These are phyloP conservation scores for Pseudonitzschia pungens DNA, from an alignment of 108 stramenopile species.

Conservation along the genomic window DNA sequence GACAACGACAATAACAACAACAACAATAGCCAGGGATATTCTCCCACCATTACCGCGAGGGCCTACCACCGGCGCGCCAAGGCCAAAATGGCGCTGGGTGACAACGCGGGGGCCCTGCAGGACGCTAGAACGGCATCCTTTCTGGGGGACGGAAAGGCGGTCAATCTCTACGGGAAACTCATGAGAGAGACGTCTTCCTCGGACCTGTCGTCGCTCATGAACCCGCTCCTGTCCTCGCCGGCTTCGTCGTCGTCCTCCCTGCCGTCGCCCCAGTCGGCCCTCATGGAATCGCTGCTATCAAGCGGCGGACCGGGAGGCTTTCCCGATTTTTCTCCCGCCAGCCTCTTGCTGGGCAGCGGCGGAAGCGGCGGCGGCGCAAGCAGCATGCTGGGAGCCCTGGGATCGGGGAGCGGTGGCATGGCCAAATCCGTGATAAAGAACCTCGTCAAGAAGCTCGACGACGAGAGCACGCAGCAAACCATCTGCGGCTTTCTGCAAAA, in stretches of 20 bases:
- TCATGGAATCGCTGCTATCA: slow-evolving; percentile 38
- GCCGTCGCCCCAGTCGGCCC: slow-evolving; percentile 17
- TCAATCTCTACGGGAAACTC: slow-evolving; percentile 73
- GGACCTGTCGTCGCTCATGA: slow-evolving; percentile 15
- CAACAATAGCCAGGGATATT: not conserved
- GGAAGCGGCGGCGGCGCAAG: not conserved
- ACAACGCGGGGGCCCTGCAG: slow-evolving; percentile 59
- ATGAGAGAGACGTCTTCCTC: slow-evolving; percentile 45
- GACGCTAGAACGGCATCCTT: slow-evolving; percentile 80
- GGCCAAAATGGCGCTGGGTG: slow-evolving; percentile 64
- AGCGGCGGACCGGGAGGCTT: slow-evolving; percentile 2
- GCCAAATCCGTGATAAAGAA: slow-evolving; percentile 63
- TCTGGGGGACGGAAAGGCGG: slow-evolving; percentile 83
- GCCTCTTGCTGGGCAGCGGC: slow-evolving; percentile 37
- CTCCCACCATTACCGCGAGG: slow-evolving; percentile 62
- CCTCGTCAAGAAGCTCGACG: slow-evolving; percentile 64
- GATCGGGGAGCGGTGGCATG: slow-evolving; percentile 40
- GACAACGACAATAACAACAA: not conserved
- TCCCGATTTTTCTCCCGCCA: slow-evolving; percentile 30
- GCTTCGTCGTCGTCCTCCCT: slow-evolving; percentile 5
- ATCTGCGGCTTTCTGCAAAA: slow-evolving; percentile 66
- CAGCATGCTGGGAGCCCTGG: slow-evolving; percentile 4
- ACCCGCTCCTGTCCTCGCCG: slow-evolving; percentile 1
- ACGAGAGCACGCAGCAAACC: slow-evolving; percentile 58
- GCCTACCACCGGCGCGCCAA: slow-evolving; percentile 83